Percentiles rank a stretch among this genome's conserved stretches.
Conservation (phyloP, 2,329 filamentous ascomycete genomes). For the Grosmannia serpens region DNA sequence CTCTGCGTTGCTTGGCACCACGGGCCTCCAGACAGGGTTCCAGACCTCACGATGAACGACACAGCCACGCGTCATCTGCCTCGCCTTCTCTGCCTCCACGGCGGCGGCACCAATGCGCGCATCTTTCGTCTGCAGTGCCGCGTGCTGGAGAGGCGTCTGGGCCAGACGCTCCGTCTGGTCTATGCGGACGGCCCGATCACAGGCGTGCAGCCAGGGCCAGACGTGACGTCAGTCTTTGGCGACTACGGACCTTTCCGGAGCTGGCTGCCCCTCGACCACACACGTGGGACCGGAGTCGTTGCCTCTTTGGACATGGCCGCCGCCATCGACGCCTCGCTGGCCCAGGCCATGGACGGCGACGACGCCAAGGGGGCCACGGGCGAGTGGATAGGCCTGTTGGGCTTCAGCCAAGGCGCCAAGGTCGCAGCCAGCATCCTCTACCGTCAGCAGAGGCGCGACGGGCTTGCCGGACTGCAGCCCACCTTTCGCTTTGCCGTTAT, state of each 20-base stretch:
- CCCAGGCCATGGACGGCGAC: constrained; percentile 38
- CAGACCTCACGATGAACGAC: no score
- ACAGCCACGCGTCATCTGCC: no score
- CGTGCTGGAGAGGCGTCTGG: constrained; percentile 32
- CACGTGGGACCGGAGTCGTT: no score
- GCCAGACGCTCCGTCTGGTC: constrained; percentile 51
- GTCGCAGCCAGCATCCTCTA: constrained; percentile 44
- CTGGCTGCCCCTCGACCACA: not conserved
- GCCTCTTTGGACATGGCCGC: not conserved
- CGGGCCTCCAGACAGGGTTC: no score
- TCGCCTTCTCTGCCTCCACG: constrained; percentile 66
- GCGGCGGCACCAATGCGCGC: constrained; percentile 57
- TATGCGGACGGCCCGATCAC: constrained; percentile 58
- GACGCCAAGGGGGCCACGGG: constrained; percentile 38
- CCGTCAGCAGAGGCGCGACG: no score
- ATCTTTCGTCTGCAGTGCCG: constrained; percentile 60
- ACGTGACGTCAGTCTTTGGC: constrained; percentile 17
- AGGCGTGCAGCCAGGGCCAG: constrained; percentile 3
- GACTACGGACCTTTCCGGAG: constrained; percentile 29
- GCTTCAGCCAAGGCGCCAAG: constrained; percentile 58
- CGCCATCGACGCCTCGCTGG: not conserved
- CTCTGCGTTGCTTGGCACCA: no score
- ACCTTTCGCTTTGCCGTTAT: constrained; percentile 19
- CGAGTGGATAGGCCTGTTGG: constrained; percentile 47
- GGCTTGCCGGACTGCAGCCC: no score